Evolutionary conservation across 495 filamentous ascomycete species (phyloP).

Genomic region (Astrothelium subdiscretum): DNA sequence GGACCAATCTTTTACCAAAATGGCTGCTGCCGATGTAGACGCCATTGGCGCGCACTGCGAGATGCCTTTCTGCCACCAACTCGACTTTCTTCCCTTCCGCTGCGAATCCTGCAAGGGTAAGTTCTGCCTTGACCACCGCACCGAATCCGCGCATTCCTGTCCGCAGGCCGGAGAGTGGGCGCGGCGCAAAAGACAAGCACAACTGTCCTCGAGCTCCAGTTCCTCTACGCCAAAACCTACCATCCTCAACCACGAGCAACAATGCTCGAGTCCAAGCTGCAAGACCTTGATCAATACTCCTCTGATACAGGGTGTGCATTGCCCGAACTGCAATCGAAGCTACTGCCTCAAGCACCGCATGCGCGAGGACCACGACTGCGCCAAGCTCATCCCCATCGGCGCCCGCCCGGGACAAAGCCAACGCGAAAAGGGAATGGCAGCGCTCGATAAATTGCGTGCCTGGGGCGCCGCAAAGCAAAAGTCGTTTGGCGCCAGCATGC

Average conservation of each 20-base stretch:
- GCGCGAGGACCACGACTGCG: slow-evolving; percentile 79
- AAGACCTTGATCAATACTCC: slow-evolving; percentile 78
- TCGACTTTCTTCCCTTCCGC: slow-evolving; percentile 92
- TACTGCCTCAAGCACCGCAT: slow-evolving; percentile 93
- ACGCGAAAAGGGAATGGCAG: slow-evolving; percentile 44
- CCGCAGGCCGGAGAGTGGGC: slow-evolving; percentile 80
- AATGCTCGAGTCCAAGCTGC: slow-evolving; percentile 65
- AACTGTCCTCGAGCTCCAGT: background rate
- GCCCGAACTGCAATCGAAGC: slow-evolving; percentile 62
- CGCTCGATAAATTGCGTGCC: slow-evolving; percentile 49
- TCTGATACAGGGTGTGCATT: slow-evolving; percentile 68
- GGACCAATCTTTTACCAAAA: slow-evolving; percentile 41
- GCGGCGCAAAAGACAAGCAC: slow-evolving; percentile 35
- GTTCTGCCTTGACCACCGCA: slow-evolving; percentile 92
- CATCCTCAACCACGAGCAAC: slow-evolving; percentile 47
- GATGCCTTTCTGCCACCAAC: slow-evolving; percentile 76
- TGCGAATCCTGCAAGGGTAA: slow-evolving; percentile 79
- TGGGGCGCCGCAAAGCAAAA: slow-evolving; percentile 47
- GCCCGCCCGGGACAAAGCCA: slow-evolving; percentile 36
- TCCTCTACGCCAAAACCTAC: slow-evolving; percentile 35
- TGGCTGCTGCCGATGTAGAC: slow-evolving; percentile 57
- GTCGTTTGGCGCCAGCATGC: slow-evolving; percentile 32
- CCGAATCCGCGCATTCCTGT: slow-evolving; percentile 74
- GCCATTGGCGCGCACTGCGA: slow-evolving; percentile 88
- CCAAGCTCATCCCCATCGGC: slow-evolving; percentile 54